Conservation (phyloP, 371 early-diverging fungal species). For the Actinomortierella wolfii region DNA sequence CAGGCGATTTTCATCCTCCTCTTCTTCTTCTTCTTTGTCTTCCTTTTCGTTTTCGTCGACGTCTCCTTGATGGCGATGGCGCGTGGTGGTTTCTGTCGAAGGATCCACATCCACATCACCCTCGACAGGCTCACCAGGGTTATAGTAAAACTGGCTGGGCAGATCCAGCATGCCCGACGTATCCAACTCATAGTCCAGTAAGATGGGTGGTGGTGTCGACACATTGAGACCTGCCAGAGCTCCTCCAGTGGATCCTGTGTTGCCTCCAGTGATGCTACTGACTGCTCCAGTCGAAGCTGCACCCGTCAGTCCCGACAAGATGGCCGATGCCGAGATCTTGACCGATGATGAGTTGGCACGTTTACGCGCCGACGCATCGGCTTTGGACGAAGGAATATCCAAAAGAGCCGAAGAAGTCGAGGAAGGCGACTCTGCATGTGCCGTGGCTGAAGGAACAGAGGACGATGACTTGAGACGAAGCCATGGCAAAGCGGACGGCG, state of each 20-base stretch:
- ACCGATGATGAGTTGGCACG: too few relatives aligned
- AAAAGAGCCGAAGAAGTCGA: too few relatives aligned
- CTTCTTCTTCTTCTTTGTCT: conserved; percentile 15
- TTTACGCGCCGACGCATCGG: too few relatives aligned
- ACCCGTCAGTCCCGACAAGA: too few relatives aligned
- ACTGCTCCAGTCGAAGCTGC: too few relatives aligned
- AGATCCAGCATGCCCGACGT: conserved; percentile 23
- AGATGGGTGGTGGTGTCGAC: conserved; percentile 29
- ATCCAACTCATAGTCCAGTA: conserved; percentile 30
- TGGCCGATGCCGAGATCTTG: too few relatives aligned
- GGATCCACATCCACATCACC: conserved; percentile 43
- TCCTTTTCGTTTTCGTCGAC: conserved; percentile 22
- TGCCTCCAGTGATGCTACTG: too few relatives aligned
- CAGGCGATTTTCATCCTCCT: conserved; percentile 1
- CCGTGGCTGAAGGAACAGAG: not conserved
- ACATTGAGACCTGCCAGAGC: too few relatives aligned
- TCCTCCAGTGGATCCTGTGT: too few relatives aligned
- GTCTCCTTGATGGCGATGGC: conserved; percentile 4
- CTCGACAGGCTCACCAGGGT: conserved; percentile 39
- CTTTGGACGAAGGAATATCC: too few relatives aligned
- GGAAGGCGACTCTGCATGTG: not conserved
- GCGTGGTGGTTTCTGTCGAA: conserved; percentile 3
- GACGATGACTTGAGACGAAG: conserved; percentile 16
- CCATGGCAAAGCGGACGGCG: conserved; percentile 22
- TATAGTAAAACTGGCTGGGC: conserved; percentile 36